A percentile compares a stretch with the other conserved stretches of the same genome.
These are phyloP conservation scores for Neofusicoccum kwambonambiense DNA, from an alignment of 2,329 filamentous ascomycete species.

Conservation along the genomic window DNA sequence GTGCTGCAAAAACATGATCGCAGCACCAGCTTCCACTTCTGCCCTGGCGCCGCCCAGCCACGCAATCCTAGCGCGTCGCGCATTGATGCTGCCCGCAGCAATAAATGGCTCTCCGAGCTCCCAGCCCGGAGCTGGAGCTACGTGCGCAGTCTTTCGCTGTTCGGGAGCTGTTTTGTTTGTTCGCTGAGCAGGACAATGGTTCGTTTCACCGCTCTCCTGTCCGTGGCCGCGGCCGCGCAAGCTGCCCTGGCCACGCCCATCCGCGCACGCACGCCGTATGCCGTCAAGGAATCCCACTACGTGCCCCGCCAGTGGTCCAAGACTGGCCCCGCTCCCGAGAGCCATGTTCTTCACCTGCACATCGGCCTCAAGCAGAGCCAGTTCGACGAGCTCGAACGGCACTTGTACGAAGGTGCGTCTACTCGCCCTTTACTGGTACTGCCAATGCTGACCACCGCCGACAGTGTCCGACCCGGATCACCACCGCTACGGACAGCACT, in stretches of 20 bases:
- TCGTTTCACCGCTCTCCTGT: slow-evolving; percentile 23
- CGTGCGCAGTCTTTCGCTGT: neutral
- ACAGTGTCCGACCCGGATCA: slow-evolving; percentile 52
- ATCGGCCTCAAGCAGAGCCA: slow-evolving; percentile 55
- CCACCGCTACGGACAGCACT: slow-evolving; percentile 50
- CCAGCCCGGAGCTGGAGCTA: neutral
- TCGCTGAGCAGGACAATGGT: neutral
- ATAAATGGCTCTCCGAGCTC: neutral
- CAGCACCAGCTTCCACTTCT: neutral
- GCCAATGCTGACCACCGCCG: neutral
- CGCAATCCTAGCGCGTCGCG: neutral
- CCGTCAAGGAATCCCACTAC: slow-evolving; percentile 56
- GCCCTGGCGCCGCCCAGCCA: neutral
- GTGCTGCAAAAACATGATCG: neutral
- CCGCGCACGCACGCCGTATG: slow-evolving; percentile 43
- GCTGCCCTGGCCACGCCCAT: slow-evolving; percentile 35
- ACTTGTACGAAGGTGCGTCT: slow-evolving; percentile 45
- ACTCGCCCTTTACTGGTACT: neutral
- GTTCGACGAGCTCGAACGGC: slow-evolving; percentile 52
- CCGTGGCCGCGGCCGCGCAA: slow-evolving; percentile 29
- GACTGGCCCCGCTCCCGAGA: slow-evolving; percentile 47
- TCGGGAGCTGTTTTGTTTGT: neutral
- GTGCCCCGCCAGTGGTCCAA: slow-evolving; percentile 54
- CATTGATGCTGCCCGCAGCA: neutral
- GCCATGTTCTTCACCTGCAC: slow-evolving; percentile 50